Percentiles rank a stretch among this genome's conserved stretches.
Evolutionary conservation across 352 stramenopile species (phyloP).

Genomic region (Pythium phragmiticola): DNA sequence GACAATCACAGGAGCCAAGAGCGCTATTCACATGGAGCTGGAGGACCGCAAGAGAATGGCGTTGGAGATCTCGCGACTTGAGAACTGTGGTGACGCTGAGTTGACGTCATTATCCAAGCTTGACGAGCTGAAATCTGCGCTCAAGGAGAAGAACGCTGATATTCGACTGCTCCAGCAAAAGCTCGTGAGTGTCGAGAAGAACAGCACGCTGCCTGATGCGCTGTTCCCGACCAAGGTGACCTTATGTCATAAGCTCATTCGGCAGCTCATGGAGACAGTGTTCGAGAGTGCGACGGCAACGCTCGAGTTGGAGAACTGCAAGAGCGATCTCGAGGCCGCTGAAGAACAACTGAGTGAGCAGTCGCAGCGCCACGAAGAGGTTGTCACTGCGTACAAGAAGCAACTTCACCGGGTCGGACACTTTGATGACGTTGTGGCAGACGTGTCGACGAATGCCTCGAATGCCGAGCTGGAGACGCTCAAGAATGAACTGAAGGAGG

Average conservation of each 20-base stretch:
- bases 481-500: constrained; percentile 21
- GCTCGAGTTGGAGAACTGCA: constrained; percentile 39
- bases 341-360: constrained; percentile 36
- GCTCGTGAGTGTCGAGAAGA: constrained; percentile 52
- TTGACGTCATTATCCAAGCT: constrained; percentile 19
- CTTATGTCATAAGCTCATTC: constrained; percentile 57
- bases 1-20: constrained; percentile 48
- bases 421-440: constrained; percentile 10
- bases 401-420: constrained; percentile 26
- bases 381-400: constrained; percentile 26
- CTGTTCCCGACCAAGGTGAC: constrained; percentile 43
- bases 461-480: constrained; percentile 27
- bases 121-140: constrained; percentile 31
- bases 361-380: constrained; percentile 27
- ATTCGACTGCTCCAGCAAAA: constrained; percentile 70
- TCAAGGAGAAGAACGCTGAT: constrained; percentile 51
- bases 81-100: constrained; percentile 1
- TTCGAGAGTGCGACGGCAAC: constrained; percentile 37
- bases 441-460: neutral
- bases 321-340: constrained; percentile 30
- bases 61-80: constrained; percentile 34
- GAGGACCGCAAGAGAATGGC: constrained; percentile 55
- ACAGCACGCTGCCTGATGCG: constrained; percentile 32
- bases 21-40: constrained; percentile 47
- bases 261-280: constrained; percentile 41